phyloP scores from a whole-genome alignment of 2,329 filamentous ascomycete species.

The Raffaelea ambrosiae region DNA sequence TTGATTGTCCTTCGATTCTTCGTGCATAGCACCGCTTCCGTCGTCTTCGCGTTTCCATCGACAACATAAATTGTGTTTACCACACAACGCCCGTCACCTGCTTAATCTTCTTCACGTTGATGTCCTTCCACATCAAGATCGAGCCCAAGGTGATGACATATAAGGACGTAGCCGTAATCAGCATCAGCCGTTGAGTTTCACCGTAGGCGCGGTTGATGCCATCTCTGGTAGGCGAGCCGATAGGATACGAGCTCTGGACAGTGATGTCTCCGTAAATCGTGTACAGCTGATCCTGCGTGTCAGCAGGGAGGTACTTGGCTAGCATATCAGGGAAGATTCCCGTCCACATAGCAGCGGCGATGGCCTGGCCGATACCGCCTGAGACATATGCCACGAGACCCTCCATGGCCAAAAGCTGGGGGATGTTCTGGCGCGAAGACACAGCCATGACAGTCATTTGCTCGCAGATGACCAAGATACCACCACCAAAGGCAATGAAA shows the following conservation, averaged over 20 bases:
- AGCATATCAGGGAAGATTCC: slow-evolving; percentile 44
- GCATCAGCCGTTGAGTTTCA: not conserved
- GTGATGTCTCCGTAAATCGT: slow-evolving; percentile 44
- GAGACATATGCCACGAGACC: slow-evolving; percentile 32
- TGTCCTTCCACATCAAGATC: not conserved
- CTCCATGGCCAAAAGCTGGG: slow-evolving; percentile 47
- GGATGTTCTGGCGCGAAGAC: slow-evolving; percentile 45
- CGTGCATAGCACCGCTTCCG: no score
- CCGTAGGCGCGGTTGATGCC: not conserved
- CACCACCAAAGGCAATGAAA: slow-evolving; percentile 41
- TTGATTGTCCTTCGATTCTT: no score
- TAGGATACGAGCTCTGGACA: slow-evolving; percentile 36
- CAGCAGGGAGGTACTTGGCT: slow-evolving; percentile 36
- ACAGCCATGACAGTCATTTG: slow-evolving; percentile 53
- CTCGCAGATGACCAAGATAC: slow-evolving; percentile 46
- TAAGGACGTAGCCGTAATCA: not conserved
- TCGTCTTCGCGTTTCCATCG: no score
- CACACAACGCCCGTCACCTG: not conserved
- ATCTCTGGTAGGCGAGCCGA: not conserved
- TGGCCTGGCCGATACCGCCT: slow-evolving; percentile 48
- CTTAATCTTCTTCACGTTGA: not conserved
- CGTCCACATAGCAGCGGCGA: slow-evolving; percentile 55
- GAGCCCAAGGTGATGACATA: not conserved
- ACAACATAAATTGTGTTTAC: no score
- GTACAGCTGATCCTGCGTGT: slow-evolving; percentile 19